These are phyloP conservation scores for Zymoseptoria brevis DNA, from an alignment of 2,329 filamentous ascomycete genomes.

Conservation along the genomic window DNA sequence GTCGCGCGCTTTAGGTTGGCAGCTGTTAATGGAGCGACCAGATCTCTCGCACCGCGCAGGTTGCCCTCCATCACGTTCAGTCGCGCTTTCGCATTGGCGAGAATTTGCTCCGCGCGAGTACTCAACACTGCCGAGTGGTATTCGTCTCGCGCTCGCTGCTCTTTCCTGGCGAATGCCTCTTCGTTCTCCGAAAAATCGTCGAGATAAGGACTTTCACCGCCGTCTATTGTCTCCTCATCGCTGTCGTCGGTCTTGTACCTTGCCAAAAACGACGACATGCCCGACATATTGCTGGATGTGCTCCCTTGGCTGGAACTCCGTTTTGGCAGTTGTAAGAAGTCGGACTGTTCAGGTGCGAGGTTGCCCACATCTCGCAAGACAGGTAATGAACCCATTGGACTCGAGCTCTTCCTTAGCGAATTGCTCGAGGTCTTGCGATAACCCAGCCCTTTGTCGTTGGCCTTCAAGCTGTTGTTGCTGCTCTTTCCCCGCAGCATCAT, in stretches of 20 bases:
- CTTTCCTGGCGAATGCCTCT: slow-evolving; percentile 20
- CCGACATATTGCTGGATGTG: slow-evolving; percentile 38
- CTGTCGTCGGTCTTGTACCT: slow-evolving; percentile 20
- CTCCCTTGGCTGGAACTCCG: slow-evolving; percentile 25
- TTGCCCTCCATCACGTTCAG: slow-evolving; percentile 93
- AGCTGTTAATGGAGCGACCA: slow-evolving; percentile 30
- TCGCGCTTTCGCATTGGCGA: slow-evolving; percentile 84
- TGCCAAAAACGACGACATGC: slow-evolving; percentile 28
- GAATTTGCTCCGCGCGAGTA: slow-evolving; percentile 76
- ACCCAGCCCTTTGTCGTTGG: not conserved
- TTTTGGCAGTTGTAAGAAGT: slow-evolving; percentile 12
- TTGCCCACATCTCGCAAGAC: slow-evolving; percentile 25
- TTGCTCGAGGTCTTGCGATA: not conserved
- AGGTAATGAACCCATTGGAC: slow-evolving; percentile 17
- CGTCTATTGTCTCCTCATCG: slow-evolving; percentile 16
- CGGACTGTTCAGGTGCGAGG: slow-evolving; percentile 17
- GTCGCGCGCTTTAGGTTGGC: slow-evolving; percentile 33
- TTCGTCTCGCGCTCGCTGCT: slow-evolving; percentile 41
- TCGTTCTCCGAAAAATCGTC: slow-evolving; percentile 8
- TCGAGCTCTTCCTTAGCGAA: not conserved
- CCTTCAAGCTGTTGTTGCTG: not conserved
- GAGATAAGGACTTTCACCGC: slow-evolving; percentile 2
- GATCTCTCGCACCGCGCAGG: slow-evolving; percentile 61
- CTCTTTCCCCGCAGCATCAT: not conserved
- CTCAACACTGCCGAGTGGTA: slow-evolving; percentile 70